Base-by-base conservation (phyloP, 2,329 filamentous ascomycete genomes). In the Volutella citrinella region DNA sequence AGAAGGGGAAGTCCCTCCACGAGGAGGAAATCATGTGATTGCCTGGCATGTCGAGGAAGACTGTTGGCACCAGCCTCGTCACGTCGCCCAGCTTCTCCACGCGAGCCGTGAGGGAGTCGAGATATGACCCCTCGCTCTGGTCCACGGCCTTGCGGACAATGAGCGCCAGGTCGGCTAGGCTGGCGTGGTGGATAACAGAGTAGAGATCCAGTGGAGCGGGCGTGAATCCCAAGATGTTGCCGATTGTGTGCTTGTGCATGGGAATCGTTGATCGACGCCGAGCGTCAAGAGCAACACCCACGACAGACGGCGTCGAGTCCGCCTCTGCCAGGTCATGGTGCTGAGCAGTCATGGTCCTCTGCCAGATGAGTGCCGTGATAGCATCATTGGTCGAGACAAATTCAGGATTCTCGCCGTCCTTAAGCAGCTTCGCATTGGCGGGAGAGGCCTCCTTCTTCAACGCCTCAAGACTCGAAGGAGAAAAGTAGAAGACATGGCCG, bases 1-100 rank as follows among this genome's bases (percentile, higher is more conserved):
- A 40, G 25, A 40, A 40, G 34, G 38, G 34, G 27, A 40, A 40
- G 9, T 40, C 38, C 13, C 38, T 22, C 38, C 38, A 40, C 16
- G 34, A 30, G 3, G 38, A 37, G 25, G 33, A 34, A 14, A 40
- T 36, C 34, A 40, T 40, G 30, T 40, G 34, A 23, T 33, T 32
- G 13, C 38, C 38, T 1, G 38, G 38, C 38, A 40, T 40, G 34
- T 40, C 38, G 18, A 40, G 23, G 30, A 40, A 40, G 17, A 35
- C 32, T 10, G 29, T 30, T 5, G 38, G 34, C 6, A 27, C 34
- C 16, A 40, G 27, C 19, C 38, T 29, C 17, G 19, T 37, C 16
- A 37, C 27, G 17, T 40, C 38, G 26, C 33, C 14, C 10, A 40
- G 34, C 16, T 34, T 13, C 26, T 37, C 30, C 12, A 37, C 28